Percentiles rank a stretch among this genome's conserved stretches.
These are phyloP conservation scores for Hortiboletus campestris DNA, from an alignment of 768 basidiomycete genomes.

Conservation along the genomic window DNA sequence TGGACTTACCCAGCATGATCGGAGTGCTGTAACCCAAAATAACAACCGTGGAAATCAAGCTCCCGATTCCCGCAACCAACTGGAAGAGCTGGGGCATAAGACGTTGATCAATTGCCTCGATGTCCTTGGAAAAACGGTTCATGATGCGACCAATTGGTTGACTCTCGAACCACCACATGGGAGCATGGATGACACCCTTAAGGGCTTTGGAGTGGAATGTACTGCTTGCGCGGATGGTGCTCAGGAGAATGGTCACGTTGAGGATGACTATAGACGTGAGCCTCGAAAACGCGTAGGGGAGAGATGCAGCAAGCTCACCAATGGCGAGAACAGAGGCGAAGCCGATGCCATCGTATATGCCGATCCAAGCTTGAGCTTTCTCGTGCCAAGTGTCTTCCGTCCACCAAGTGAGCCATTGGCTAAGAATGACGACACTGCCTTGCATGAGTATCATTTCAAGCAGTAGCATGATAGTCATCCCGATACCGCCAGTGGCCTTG, in stretches of 20 bases:
- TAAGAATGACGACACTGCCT: conserved; percentile 23
- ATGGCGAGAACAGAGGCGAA: conserved; percentile 16
- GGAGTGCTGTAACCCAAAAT: conserved; percentile 28
- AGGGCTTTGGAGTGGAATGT: conserved; percentile 25
- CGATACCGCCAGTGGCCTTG: conserved; percentile 27
- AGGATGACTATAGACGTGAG: conserved; percentile 21
- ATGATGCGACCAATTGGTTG: conserved; percentile 44
- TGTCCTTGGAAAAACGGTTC: conserved; percentile 46
- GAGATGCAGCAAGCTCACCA: conserved; percentile 8
- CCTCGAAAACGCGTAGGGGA: not conserved
- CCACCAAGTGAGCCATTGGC: conserved; percentile 34
- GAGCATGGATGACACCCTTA: conserved; percentile 23
- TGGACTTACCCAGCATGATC: conserved; percentile 37
- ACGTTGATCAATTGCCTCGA: conserved; percentile 40
- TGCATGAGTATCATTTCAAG: conserved; percentile 23
- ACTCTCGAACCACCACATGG: conserved; percentile 32
- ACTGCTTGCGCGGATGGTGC: conserved; percentile 28
- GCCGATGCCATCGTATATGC: conserved; percentile 30
- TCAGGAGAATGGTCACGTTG: conserved; percentile 25
- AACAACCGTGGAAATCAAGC: conserved; percentile 20
- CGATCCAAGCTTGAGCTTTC: conserved; percentile 28
- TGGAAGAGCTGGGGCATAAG: conserved; percentile 33
- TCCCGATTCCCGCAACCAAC: conserved; percentile 23
- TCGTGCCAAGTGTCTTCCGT: conserved; percentile 23
- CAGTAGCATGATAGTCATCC: conserved; percentile 20